Evolutionary conservation across 768 basidiomycete genomes (phyloP).

Genomic region (Chlorophyllum brunneum): DNA sequence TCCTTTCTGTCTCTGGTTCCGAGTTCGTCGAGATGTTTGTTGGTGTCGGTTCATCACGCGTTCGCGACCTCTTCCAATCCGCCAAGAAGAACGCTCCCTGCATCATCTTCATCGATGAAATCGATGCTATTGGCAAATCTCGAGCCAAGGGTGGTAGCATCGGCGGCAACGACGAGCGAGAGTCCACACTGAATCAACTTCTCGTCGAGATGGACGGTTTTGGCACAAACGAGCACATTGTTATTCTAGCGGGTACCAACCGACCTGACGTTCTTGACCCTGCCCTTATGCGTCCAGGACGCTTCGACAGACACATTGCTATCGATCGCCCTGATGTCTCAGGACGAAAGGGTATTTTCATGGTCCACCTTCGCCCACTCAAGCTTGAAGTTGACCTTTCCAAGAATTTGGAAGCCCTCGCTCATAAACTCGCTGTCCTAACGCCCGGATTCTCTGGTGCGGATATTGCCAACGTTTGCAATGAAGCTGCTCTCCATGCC

Average conservation of each 20-base stretch:
- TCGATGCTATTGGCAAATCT: constrained; percentile 97
- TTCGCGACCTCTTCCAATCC: constrained; percentile 94
- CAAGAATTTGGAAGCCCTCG: constrained; percentile 51
- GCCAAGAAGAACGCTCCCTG: constrained; percentile 98
- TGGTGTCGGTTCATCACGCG: constrained; percentile 95
- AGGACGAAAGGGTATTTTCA: constrained; percentile 91
- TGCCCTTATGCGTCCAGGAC: constrained; percentile 94
- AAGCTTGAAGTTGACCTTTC: constrained; percentile 56
- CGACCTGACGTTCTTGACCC: constrained; percentile 93
- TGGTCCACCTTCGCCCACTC: constrained; percentile 86
- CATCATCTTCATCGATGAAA: constrained; percentile 99
- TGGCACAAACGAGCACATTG: constrained; percentile 94
- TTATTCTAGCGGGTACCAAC: constrained; percentile 96
- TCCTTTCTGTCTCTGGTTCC: constrained; percentile 97
- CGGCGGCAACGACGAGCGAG: constrained; percentile 93
- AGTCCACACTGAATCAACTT: constrained; percentile 95
- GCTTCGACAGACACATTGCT: constrained; percentile 94
- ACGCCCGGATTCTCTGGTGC: constrained; percentile 99
- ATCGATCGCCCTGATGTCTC: constrained; percentile 95
- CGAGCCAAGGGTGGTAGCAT: constrained; percentile 75
- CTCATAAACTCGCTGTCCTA: constrained; percentile 92
- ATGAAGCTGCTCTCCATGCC: constrained; percentile 94
- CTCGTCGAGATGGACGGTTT: constrained; percentile 99
- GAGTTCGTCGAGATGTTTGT: constrained; percentile 99
- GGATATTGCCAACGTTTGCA: constrained; percentile 98